Percentiles rank a stretch among this genome's conserved stretches.
phyloP scores from a whole-genome alignment of 305 asterid species.

The Stenogyne calaminthoides region DNA sequence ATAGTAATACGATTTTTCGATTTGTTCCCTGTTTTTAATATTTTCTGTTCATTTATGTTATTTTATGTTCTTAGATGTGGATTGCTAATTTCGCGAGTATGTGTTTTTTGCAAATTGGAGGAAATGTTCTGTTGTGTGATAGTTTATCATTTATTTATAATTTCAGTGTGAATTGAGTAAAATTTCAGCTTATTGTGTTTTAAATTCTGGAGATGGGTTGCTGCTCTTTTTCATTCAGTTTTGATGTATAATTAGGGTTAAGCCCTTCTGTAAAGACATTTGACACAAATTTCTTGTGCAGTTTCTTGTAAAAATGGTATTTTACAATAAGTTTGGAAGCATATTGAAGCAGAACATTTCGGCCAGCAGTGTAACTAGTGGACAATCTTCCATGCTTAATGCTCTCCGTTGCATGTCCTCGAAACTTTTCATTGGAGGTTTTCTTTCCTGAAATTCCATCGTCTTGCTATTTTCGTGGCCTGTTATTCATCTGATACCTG shows the following conservation, averaged over 20 bases:
- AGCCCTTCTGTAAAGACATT: not conserved
- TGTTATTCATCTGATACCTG: not conserved
- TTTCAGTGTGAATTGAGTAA: not conserved
- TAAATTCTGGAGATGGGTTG: not conserved
- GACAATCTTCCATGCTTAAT: constrained; percentile 52
- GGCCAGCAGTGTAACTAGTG: constrained; percentile 35
- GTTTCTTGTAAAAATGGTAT: constrained; percentile 59
- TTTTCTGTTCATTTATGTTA: not conserved
- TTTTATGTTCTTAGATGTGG: not conserved
- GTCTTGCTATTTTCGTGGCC: not conserved
- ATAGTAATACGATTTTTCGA: not conserved
- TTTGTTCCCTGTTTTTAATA: not conserved
- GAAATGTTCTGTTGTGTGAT: too few relatives aligned
- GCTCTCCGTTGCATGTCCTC: constrained; percentile 77
- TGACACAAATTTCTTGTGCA: constrained; percentile 20
- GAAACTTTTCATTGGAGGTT: constrained; percentile 84
- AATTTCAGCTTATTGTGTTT: not conserved
- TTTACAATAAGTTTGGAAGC: constrained; percentile 56
- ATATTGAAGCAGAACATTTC: constrained; percentile 53
- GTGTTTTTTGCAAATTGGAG: too few relatives aligned
- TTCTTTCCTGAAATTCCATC: not conserved
- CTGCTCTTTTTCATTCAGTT: not conserved
- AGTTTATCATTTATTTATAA: too few relatives aligned
- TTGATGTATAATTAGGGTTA: not conserved
- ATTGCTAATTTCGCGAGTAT: not conserved